Percentiles rank a stretch among this genome's conserved stretches.
These are phyloP conservation scores for Cordyceps pruinosa DNA, from an alignment of 2,329 filamentous ascomycete genomes.

Conservation along the genomic window DNA sequence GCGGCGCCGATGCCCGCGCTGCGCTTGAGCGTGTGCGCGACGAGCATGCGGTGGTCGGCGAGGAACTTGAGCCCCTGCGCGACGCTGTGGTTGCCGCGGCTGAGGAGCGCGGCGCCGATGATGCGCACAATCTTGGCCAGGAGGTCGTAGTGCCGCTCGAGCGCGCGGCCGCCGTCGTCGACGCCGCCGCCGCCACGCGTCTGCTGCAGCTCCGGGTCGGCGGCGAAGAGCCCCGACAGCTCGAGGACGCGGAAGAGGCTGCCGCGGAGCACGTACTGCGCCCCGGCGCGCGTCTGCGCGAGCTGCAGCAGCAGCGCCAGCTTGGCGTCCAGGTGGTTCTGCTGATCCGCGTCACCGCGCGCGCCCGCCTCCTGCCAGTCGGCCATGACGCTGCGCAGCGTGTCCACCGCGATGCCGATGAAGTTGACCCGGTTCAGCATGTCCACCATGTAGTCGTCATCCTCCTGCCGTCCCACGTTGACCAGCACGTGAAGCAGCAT, in stretches of 20 bases:
- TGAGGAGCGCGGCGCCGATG: slow-evolving; percentile 73
- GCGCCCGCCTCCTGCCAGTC: slow-evolving; percentile 57
- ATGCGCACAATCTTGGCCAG: slow-evolving; percentile 75
- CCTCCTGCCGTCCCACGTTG: slow-evolving; percentile 63
- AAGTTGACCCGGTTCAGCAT: slow-evolving; percentile 82
- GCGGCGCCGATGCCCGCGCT: slow-evolving; percentile 66
- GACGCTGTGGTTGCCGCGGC: slow-evolving; percentile 75
- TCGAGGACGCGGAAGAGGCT: slow-evolving; percentile 79
- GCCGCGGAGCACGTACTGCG: slow-evolving; percentile 78
- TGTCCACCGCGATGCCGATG: slow-evolving; percentile 81
- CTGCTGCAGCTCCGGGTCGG: slow-evolving; percentile 89
- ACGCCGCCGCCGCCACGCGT: slow-evolving; percentile 43
- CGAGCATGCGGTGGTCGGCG: slow-evolving; percentile 71
- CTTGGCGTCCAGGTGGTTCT: slow-evolving; percentile 59
- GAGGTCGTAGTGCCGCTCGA: slow-evolving; percentile 77
- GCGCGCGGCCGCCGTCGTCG: slow-evolving; percentile 51
- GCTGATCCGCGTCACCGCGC: slow-evolving; percentile 33
- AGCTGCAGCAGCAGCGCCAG: slow-evolving; percentile 78
- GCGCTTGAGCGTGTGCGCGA: slow-evolving; percentile 85
- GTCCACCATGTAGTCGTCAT: slow-evolving; percentile 69
- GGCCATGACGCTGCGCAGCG: slow-evolving; percentile 66
- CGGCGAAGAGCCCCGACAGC: slow-evolving; percentile 76
- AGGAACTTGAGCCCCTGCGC: slow-evolving; percentile 75
- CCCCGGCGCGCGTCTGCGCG: slow-evolving; percentile 76
- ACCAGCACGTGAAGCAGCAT: slow-evolving; percentile 77